Percentiles rank a stretch among this genome's conserved stretches.
phyloP scores from a whole-genome alignment of 352 stramenopile species.

The Phytophthora colocasiae region DNA sequence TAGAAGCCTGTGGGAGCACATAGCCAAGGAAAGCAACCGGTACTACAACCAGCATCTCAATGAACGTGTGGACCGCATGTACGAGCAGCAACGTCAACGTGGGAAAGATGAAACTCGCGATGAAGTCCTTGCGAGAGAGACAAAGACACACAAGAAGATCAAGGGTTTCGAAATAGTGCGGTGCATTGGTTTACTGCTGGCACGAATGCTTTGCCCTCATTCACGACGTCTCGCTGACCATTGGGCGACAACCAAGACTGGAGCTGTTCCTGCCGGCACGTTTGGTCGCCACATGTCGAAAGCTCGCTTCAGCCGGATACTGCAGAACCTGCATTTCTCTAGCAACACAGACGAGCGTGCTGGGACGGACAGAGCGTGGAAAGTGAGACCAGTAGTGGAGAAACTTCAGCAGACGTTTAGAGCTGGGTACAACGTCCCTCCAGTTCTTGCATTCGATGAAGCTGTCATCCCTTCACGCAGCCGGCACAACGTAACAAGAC shows the following conservation, averaged over 20 bases:
- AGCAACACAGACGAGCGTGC: conserved; percentile 2
- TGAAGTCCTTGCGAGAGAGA: conserved; percentile 3
- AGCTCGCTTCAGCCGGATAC: conserved; percentile 7
- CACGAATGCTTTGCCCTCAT: conserved; percentile 19
- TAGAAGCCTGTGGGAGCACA: too few relatives aligned
- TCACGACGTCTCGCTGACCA: conserved; percentile 10
- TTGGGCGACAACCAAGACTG: conserved; percentile 5
- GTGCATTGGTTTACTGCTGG: conserved; percentile 18
- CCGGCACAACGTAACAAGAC: conserved; percentile 11
- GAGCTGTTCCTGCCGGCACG: conserved; percentile 15
- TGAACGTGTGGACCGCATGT: background rate
- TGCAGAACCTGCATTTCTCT: conserved; percentile 31
- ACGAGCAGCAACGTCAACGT: background rate
- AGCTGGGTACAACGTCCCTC: conserved; percentile 5
- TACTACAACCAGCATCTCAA: background rate
- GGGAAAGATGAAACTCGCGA: conserved; percentile 1
- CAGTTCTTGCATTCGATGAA: conserved; percentile 22
- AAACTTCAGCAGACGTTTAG: conserved; percentile 2
- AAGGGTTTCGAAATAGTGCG: conserved; percentile 15
- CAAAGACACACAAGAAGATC: conserved; percentile 15
- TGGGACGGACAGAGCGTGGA: conserved; percentile 15
- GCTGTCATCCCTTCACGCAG: conserved; percentile 14
- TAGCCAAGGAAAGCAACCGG: background rate
- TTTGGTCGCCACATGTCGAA: conserved; percentile 26
- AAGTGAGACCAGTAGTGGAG: conserved; percentile 12